A percentile compares a stretch with the other conserved stretches of the same genome.
These are phyloP conservation scores for Furcasterigmium furcatum DNA, from an alignment of 2,329 filamentous ascomycete species.

Conservation along the genomic window DNA sequence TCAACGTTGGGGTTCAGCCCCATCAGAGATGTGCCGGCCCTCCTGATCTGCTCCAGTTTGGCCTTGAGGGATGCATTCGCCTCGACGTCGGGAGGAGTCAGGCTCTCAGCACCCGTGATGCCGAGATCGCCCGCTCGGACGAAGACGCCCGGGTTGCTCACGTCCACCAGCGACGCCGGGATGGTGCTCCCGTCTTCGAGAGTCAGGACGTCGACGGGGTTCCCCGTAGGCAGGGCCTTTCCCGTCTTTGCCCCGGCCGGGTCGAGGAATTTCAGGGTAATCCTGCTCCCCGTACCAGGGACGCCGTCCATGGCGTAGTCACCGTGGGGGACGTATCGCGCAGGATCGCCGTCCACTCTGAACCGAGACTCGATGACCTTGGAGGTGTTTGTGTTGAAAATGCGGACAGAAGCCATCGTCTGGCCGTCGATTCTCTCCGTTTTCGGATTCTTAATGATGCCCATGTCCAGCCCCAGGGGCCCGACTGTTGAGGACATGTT, in stretches of 20 bases:
- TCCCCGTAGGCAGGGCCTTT: slow-evolving; percentile 32
- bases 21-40: slow-evolving; percentile 32
- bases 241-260: slow-evolving; percentile 39
- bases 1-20: slow-evolving; percentile 30
- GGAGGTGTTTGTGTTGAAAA: slow-evolving; percentile 62
- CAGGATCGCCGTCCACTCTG: slow-evolving; percentile 19
- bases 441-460: slow-evolving; percentile 26
- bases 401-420: slow-evolving; percentile 23
- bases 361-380: slow-evolving; percentile 41
- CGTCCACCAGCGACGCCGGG: slow-evolving; percentile 34
- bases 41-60: slow-evolving; percentile 30
- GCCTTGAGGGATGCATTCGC: slow-evolving; percentile 22
- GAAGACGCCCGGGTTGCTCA: slow-evolving; percentile 38
- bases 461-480: slow-evolving; percentile 54
- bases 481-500: slow-evolving; percentile 61
- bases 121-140: slow-evolving; percentile 27
- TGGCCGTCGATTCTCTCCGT: slow-evolving; percentile 1
- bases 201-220: slow-evolving; percentile 24
- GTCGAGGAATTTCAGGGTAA: slow-evolving; percentile 32
- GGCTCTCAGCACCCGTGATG: slow-evolving; percentile 8
- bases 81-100: slow-evolving; percentile 25
- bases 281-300: slow-evolving; percentile 26
- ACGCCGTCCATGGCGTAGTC: slow-evolving; percentile 37
- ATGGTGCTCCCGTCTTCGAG: slow-evolving; percentile 22
- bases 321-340: slow-evolving; percentile 23